These are phyloP conservation scores for Citrullus amarus DNA, from an alignment of 306 rosid genomes.

Conservation along the genomic window DNA sequence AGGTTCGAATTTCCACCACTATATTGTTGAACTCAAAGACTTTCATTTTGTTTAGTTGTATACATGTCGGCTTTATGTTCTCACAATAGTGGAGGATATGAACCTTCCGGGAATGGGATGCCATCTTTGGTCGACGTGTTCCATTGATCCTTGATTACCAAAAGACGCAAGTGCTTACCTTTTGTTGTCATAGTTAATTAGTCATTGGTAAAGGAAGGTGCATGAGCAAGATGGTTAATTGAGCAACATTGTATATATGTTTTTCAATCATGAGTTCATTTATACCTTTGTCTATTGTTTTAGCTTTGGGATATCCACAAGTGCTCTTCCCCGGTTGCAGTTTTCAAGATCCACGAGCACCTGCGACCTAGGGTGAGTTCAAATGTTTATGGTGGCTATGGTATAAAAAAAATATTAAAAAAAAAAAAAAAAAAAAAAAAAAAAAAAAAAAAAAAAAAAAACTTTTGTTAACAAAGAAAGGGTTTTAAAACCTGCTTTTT, in stretches of 20 bases:
- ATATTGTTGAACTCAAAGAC: no score
- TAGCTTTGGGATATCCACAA: slow-evolving; percentile 71
- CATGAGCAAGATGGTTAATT: not conserved
- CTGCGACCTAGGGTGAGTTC: slow-evolving; percentile 43
- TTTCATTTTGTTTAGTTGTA: not conserved
- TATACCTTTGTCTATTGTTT: slow-evolving; percentile 1
- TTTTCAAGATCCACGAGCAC: slow-evolving; percentile 53
- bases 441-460: not conserved
- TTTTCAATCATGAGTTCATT: slow-evolving; percentile 1
- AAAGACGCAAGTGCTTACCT: not conserved
- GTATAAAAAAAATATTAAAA: no score
- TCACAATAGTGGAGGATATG: not conserved
- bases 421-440: no score
- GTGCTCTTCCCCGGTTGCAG: slow-evolving; percentile 48
- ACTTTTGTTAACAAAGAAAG: not conserved
- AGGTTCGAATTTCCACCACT: no score
- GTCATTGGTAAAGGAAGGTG: not conserved
- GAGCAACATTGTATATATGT: not conserved
- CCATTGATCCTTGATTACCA: not conserved
- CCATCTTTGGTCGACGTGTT: not conserved
- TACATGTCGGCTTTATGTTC: not conserved
- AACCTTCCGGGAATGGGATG: not conserved
- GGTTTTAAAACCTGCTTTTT: no score
- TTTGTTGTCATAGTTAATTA: not conserved
- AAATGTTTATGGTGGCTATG: not conserved